Evolutionary conservation across 2,329 filamentous ascomycete genomes (phyloP).

Genomic region (Phoma herbarum): DNA sequence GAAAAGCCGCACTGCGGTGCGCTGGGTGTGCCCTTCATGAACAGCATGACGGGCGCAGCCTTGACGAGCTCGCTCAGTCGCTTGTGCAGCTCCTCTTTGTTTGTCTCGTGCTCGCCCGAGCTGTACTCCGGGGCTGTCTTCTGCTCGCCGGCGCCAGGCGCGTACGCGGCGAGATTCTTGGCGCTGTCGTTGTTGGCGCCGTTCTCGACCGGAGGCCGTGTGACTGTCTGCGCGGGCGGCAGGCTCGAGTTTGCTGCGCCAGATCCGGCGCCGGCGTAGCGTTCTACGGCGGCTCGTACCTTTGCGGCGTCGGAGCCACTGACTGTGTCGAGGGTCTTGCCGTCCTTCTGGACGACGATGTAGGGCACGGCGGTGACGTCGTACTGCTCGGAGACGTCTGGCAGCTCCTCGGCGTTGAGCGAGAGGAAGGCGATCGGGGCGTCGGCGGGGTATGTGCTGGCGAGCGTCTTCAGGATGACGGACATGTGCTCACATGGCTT

Average conservation of each 20-base stretch:
- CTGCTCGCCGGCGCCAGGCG: slow-evolving; percentile 54
- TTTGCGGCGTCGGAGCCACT: slow-evolving; percentile 89
- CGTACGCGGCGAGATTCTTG: slow-evolving; percentile 57
- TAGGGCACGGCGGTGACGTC: slow-evolving; percentile 95
- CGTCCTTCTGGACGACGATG: slow-evolving; percentile 81
- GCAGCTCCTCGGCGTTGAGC: slow-evolving; percentile 93
- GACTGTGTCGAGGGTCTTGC: slow-evolving; percentile 81
- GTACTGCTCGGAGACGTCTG: slow-evolving; percentile 90
- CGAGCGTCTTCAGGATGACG: slow-evolving; percentile 83
- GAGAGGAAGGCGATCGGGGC: slow-evolving; percentile 83
- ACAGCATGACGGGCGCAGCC: slow-evolving; percentile 96
- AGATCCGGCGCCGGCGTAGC: slow-evolving; percentile 68
- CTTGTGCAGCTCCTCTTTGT: slow-evolving; percentile 85
- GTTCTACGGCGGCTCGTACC: slow-evolving; percentile 86
- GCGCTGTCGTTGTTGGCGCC: slow-evolving; percentile 42
- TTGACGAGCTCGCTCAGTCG: slow-evolving; percentile 86
- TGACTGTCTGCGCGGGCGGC: slow-evolving; percentile 55
- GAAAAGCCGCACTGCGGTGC: slow-evolving; percentile 93
- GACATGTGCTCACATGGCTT: slow-evolving; percentile 95
- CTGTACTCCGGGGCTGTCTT: slow-evolving; percentile 59
- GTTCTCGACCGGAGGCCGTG: slow-evolving; percentile 54
- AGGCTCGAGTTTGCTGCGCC: slow-evolving; percentile 50
- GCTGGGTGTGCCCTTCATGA: slow-evolving; percentile 96
- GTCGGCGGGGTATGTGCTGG: slow-evolving; percentile 79
- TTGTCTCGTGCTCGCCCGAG: slow-evolving; percentile 52